A percentile compares a stretch with the other conserved stretches of the same genome.
Conservation (phyloP, 345 rosid species). For the Cochlearia excelsa region DNA sequence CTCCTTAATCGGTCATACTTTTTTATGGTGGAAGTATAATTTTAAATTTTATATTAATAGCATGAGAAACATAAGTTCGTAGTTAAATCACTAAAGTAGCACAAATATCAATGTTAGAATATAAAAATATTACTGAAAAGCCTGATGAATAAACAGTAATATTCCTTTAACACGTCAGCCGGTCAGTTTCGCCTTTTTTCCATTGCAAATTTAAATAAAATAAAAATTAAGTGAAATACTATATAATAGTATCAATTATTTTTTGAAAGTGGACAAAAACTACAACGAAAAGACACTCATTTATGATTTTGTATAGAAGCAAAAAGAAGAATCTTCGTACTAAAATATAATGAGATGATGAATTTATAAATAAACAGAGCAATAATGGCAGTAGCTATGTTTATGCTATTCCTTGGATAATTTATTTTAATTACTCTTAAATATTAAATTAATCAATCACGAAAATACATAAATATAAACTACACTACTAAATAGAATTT, state of each 20-base stretch:
- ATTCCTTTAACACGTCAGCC: slow-evolving; percentile 16
- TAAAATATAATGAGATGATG: not conserved
- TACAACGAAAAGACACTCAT: not conserved
- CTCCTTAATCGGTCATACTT: too few species aligned
- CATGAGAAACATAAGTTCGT: slow-evolving; percentile 13
- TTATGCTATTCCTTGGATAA: too few species aligned
- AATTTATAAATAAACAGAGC: too few species aligned
- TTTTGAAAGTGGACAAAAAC: not conserved
- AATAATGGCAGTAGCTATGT: too few species aligned
- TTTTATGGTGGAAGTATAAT: too few species aligned
- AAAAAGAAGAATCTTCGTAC: not conserved
- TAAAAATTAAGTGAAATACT: not conserved
- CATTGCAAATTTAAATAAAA: not conserved
- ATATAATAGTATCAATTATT: too few species aligned
- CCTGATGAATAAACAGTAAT: slow-evolving; percentile 19
- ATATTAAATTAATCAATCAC: too few species aligned
- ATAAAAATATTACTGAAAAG: not conserved
- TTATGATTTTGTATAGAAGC: not conserved
- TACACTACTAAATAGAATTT: not conserved
- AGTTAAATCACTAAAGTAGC: slow-evolving; percentile 16
- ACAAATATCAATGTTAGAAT: slow-evolving; percentile 1
- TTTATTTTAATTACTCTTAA: too few species aligned
- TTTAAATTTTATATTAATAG: not conserved
- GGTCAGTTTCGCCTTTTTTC: not conserved
- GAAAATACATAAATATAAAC: too few species aligned